Conservation (phyloP, 116 monocot genomes). For the Trichopus zeylanicus region DNA sequence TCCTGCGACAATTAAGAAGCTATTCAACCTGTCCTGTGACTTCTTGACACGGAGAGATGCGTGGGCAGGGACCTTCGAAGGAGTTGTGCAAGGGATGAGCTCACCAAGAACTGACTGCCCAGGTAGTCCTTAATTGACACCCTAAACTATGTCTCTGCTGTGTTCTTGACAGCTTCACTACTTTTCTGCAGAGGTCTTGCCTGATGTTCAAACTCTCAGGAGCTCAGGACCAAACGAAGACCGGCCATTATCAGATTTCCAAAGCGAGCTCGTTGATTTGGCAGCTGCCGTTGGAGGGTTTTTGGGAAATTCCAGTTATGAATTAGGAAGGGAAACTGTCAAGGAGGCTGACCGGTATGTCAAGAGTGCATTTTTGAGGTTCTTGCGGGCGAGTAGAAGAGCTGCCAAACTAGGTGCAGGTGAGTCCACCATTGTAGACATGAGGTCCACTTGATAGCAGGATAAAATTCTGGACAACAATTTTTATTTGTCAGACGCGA, state of each 20-base stretch:
- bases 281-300: slow-evolving; percentile 44
- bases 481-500: too few species aligned
- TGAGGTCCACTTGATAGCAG: too few species aligned
- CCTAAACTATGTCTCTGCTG: too few species aligned
- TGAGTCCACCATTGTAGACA: slow-evolving; percentile 25
- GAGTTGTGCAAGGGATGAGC: slow-evolving; percentile 27
- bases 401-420: slow-evolving; percentile 28
- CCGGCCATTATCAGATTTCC: slow-evolving; percentile 53
- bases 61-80: slow-evolving; percentile 85
- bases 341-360: slow-evolving; percentile 57
- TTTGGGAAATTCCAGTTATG: slow-evolving; percentile 18
- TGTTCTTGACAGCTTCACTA: background rate
- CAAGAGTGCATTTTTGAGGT: slow-evolving; percentile 30
- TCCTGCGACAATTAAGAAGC: slow-evolving; percentile 73
- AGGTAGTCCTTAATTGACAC: slow-evolving; percentile 15
- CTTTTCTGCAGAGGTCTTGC: slow-evolving; percentile 39
- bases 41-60: slow-evolving; percentile 67
- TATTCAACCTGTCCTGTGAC: slow-evolving; percentile 62
- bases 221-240: slow-evolving; percentile 30
- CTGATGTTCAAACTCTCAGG: slow-evolving; percentile 32
- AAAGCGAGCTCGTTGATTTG: slow-evolving; percentile 61
- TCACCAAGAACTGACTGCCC: slow-evolving; percentile 74
- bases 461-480: too few species aligned
- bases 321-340: slow-evolving; percentile 49
- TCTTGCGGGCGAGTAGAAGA: slow-evolving; percentile 31